A percentile compares a stretch with the other conserved stretches of the same genome.
Evolutionary conservation across 495 filamentous ascomycete genomes (phyloP).

Genomic region (Daldinia loculata): DNA sequence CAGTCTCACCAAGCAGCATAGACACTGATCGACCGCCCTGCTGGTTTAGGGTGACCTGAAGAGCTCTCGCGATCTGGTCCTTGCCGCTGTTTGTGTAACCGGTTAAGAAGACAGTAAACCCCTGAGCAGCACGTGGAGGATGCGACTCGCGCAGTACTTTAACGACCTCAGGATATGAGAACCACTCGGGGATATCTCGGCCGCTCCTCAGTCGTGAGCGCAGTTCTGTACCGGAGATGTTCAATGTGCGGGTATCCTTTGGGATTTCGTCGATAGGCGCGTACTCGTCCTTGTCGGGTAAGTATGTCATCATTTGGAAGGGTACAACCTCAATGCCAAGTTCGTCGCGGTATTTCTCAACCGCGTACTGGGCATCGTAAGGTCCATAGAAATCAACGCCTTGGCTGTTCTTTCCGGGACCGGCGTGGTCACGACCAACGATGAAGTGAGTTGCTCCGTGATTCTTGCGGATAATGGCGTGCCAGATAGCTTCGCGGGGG

Average conservation of each 20-base stretch:
- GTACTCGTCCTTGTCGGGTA: constrained; percentile 97
- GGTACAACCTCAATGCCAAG: constrained; percentile 98
- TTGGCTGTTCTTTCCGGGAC: constrained; percentile 95
- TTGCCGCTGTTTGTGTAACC: constrained; percentile 97
- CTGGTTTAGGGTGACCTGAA: constrained; percentile 98
- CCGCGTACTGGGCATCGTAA: constrained; percentile 97
- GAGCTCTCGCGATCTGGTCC: constrained; percentile 91
- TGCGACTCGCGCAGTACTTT: constrained; percentile 93
- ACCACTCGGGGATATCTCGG: constrained; percentile 97
- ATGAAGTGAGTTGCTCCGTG: constrained; percentile 99
- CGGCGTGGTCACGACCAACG: constrained; percentile 96
- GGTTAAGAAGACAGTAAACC: constrained; percentile 98
- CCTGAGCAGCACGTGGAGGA: constrained; percentile 85
- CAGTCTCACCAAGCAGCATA: constrained; percentile 92
- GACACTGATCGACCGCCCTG: constrained; percentile 95
- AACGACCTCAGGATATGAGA: constrained; percentile 99
- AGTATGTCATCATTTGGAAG: constrained; percentile 99
- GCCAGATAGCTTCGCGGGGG: constrained; percentile 98
- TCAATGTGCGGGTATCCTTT: constrained; percentile 84
- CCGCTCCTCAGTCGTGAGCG: constrained; percentile 88
- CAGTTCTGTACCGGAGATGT: constrained; percentile 97
- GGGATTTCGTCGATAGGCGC: constrained; percentile 88
- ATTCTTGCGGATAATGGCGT: constrained; percentile 99
- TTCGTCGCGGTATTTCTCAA: constrained; percentile 95
- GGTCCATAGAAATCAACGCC: constrained; percentile 97